Conservation (phyloP, 2,329 filamentous ascomycete genomes). For the Endoconidiophora polonica region DNA sequence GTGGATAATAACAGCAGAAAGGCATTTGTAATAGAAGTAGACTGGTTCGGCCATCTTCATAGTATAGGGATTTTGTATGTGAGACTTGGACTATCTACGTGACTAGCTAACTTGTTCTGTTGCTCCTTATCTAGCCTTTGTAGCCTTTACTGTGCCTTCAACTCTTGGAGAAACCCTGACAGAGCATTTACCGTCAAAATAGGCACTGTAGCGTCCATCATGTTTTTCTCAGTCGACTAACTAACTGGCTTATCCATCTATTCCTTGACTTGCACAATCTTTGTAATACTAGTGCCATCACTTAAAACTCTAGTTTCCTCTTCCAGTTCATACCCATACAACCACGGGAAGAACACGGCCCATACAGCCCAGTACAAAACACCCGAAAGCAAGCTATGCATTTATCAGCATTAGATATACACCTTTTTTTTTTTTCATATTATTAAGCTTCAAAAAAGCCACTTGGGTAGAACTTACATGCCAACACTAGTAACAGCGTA, state of each 20-base stretch:
- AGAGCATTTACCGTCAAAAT: no score
- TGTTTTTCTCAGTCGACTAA: no score
- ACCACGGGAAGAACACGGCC: constrained; percentile 42
- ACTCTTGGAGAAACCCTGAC: no score
- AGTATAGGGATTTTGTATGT: no score
- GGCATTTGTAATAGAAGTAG: no score
- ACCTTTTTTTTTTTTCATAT: background rate
- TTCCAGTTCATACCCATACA: constrained; percentile 43
- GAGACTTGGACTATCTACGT: no score
- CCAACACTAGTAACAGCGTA: constrained; percentile 36
- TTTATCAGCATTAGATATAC: background rate
- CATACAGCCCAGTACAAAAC: constrained; percentile 53
- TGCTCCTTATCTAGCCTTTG: no score
- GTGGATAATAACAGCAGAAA: no score
- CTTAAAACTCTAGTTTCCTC: constrained; percentile 41
- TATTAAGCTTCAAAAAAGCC: background rate
- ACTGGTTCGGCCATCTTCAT: no score
- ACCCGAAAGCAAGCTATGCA: constrained; percentile 38
- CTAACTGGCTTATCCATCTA: background rate
- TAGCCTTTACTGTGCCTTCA: no score
- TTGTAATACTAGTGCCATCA: constrained; percentile 52
- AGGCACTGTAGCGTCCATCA: no score
- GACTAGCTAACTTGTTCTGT: no score
- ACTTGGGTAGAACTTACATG: constrained; percentile 28
- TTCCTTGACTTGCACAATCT: constrained; percentile 24